These are phyloP conservation scores for Nakaseomyces sp. DNA, from an alignment of 1,139 yeast genomes.

Conservation along the genomic window DNA sequence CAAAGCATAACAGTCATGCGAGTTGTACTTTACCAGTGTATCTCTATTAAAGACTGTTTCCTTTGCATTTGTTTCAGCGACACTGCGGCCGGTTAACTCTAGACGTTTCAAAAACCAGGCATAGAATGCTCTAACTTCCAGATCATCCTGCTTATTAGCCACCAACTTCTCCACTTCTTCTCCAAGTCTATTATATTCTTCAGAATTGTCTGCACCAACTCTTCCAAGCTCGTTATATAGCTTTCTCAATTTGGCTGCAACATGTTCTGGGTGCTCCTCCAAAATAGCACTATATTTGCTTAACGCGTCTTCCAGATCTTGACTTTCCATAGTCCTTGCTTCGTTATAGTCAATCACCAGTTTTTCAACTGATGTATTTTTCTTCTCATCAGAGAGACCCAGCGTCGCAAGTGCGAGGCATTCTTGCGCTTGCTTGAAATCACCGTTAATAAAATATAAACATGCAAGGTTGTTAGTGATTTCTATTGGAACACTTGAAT, in stretches of 20 bases:
- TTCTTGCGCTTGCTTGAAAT: conserved; percentile 42
- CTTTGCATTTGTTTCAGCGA: conserved; percentile 38
- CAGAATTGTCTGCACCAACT: conserved; percentile 28
- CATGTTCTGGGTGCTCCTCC: conserved; percentile 56
- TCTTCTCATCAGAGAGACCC: conserved; percentile 27
- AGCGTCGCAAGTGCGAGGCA: conserved; percentile 46
- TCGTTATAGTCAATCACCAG: conserved; percentile 47
- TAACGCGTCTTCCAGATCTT: conserved; percentile 30
- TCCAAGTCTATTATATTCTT: conserved; percentile 26
- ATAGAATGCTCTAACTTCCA: conserved; percentile 82
- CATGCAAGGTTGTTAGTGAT: conserved; percentile 81
- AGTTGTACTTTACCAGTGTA: conserved; percentile 70
- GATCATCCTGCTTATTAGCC: conserved; percentile 46
- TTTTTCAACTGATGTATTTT: conserved; percentile 22
- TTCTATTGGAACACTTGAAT: conserved; percentile 46
- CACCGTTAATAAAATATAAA: conserved; percentile 60
- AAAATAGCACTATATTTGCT: conserved; percentile 47
- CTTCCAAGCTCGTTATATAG: conserved; percentile 39
- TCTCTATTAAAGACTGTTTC: conserved; percentile 80
- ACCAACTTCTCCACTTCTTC: conserved; percentile 49
- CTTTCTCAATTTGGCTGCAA: conserved; percentile 67
- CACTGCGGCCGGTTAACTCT: conserved; percentile 36
- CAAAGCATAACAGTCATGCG: conserved; percentile 84
- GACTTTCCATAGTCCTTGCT: conserved; percentile 52
- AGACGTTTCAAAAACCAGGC: conserved; percentile 62